Evolutionary conservation across 2,329 filamentous ascomycete genomes (phyloP).

Genomic region (Penicillium capsulatum): DNA sequence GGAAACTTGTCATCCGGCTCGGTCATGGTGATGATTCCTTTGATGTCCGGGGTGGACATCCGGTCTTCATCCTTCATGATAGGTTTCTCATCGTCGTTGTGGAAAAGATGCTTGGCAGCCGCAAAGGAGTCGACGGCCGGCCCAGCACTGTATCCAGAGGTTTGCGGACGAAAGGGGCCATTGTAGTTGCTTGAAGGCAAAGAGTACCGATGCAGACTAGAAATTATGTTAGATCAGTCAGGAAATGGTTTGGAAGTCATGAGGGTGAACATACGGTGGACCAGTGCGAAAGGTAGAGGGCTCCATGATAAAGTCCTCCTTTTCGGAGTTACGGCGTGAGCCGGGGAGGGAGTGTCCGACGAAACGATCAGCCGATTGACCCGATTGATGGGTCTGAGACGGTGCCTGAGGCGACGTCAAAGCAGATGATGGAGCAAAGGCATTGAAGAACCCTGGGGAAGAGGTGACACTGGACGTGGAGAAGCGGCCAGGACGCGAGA

Average conservation of each 20-base stretch:
- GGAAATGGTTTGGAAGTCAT: background rate
- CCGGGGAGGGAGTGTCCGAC: slow-evolving; percentile 82
- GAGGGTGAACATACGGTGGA: slow-evolving; percentile 66
- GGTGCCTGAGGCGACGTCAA: slow-evolving; percentile 69
- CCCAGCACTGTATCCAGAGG: slow-evolving; percentile 26
- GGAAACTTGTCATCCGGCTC: slow-evolving; percentile 81
- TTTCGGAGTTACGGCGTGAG: slow-evolving; percentile 83
- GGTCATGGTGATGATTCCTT: slow-evolving; percentile 66
- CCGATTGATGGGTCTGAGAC: slow-evolving; percentile 40
- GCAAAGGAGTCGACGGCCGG: slow-evolving; percentile 74
- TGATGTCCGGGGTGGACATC: slow-evolving; percentile 60
- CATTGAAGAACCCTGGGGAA: slow-evolving; percentile 69
- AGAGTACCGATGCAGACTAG: slow-evolving; percentile 76
- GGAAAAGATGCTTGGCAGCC: slow-evolving; percentile 80
- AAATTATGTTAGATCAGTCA: background rate
- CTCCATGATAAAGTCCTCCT: slow-evolving; percentile 73
- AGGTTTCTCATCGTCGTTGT: slow-evolving; percentile 67
- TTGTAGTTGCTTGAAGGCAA: slow-evolving; percentile 67
- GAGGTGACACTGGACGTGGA: slow-evolving; percentile 84
- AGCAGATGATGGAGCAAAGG: slow-evolving; percentile 65
- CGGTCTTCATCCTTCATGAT: slow-evolving; percentile 45
- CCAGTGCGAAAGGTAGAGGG: slow-evolving; percentile 63
- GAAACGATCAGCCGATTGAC: slow-evolving; percentile 56
- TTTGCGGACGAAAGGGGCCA: slow-evolving; percentile 30
- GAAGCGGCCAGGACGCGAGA: slow-evolving; percentile 81